Conservation (phyloP, 805 yeast species). For the Cyberlindnera euphorbiae region DNA sequence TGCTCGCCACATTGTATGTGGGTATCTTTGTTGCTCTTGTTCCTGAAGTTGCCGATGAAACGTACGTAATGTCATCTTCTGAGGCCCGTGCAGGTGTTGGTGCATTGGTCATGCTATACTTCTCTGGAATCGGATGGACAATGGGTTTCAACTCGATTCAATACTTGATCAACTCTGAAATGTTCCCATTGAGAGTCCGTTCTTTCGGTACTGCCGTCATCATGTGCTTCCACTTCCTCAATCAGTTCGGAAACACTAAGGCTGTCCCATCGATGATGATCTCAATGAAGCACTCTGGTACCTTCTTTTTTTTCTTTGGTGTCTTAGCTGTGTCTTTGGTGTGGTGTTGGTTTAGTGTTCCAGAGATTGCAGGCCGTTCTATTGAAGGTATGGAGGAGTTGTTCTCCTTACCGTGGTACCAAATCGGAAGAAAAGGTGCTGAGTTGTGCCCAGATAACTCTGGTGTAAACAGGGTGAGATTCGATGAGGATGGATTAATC, state of each 20-base stretch:
- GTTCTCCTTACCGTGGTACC: slow-evolving; percentile 47
- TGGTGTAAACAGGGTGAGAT: slow-evolving; percentile 25
- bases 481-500: slow-evolving; percentile 9
- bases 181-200: slow-evolving; percentile 46
- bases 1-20: slow-evolving; percentile 38
- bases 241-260: slow-evolving; percentile 52
- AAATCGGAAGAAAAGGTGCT: slow-evolving; percentile 50
- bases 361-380: slow-evolving; percentile 34
- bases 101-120: slow-evolving; percentile 45
- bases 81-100: slow-evolving; percentile 37
- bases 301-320: slow-evolving; percentile 45
- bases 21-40: slow-evolving; percentile 42
- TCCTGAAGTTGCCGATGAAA: slow-evolving; percentile 36
- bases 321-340: slow-evolving; percentile 36
- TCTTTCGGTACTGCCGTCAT: slow-evolving; percentile 43
- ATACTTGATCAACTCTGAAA: slow-evolving; percentile 49
- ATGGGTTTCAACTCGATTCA: slow-evolving; percentile 55
- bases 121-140: slow-evolving; percentile 54
- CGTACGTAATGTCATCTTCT: slow-evolving; percentile 28
- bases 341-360: slow-evolving; percentile 31
- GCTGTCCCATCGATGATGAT: slow-evolving; percentile 50
- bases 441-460: slow-evolving; percentile 47
- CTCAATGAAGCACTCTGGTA: slow-evolving; percentile 40
- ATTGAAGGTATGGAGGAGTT: slow-evolving; percentile 34
- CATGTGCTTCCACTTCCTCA: slow-evolving; percentile 51